phyloP scores from a whole-genome alignment of 2,329 filamentous ascomycete genomes.

The Trichothecium roseum region DNA sequence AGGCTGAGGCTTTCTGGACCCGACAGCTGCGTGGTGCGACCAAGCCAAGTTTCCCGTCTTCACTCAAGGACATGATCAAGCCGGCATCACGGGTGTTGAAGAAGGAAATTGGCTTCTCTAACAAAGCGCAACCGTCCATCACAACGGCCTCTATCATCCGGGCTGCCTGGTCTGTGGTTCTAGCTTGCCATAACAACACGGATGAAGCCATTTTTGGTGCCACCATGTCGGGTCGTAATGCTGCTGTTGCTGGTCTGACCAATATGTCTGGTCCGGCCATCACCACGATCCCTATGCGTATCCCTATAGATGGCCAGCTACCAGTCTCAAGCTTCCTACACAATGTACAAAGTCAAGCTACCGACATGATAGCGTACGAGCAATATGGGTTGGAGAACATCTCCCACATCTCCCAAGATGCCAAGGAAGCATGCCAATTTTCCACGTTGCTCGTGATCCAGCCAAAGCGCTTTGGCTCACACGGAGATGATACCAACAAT shows the following conservation, averaged over 20 bases:
- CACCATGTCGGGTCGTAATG: slow-evolving; percentile 11
- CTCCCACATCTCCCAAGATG: slow-evolving; percentile 4
- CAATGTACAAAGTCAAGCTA: slow-evolving; percentile 5
- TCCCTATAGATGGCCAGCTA: slow-evolving; percentile 1
- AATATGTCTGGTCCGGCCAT: slow-evolving; percentile 11
- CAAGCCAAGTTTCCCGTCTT: neutral
- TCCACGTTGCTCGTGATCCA: slow-evolving; percentile 9
- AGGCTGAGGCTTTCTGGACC: neutral
- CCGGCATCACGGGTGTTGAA: neutral
- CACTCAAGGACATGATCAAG: neutral
- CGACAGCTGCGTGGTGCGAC: slow-evolving; percentile 1
- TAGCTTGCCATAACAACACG: slow-evolving; percentile 6
- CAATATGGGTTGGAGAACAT: slow-evolving; percentile 12
- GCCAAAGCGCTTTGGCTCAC: neutral
- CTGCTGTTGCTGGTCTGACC: slow-evolving; percentile 9
- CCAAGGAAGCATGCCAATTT: slow-evolving; percentile 8
- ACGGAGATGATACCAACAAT: too few species aligned
- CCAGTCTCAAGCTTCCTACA: slow-evolving; percentile 2
- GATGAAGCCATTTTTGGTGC: slow-evolving; percentile 11
- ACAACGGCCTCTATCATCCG: slow-evolving; percentile 11
- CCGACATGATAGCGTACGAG: slow-evolving; percentile 7
- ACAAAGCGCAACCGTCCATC: neutral
- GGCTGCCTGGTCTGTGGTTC: slow-evolving; percentile 4
- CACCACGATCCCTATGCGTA: slow-evolving; percentile 8
- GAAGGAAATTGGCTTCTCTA: neutral